These are phyloP conservation scores for Fabrea salina DNA, from an alignment of 169 alveolate genomes.

Conservation along the genomic window DNA sequence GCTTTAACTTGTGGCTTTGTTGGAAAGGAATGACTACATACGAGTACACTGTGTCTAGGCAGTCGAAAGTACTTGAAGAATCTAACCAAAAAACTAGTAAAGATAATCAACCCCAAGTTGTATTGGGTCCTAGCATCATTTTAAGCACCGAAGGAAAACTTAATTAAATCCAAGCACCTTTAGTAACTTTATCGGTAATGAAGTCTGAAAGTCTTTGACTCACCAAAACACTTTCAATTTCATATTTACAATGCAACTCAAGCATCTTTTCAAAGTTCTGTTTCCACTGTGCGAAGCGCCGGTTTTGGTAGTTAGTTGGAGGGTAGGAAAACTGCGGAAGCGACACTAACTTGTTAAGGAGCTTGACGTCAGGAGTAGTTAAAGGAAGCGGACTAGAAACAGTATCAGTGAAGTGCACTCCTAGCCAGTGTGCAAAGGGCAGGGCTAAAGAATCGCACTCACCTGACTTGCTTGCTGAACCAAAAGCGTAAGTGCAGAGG, in stretches of 20 bases:
- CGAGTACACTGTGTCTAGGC: no score
- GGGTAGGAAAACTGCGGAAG: neutral
- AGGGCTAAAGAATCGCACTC: constrained; percentile 27
- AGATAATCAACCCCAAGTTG: no score
- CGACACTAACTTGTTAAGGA: neutral
- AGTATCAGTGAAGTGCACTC: constrained; percentile 19
- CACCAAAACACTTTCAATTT: constrained; percentile 8
- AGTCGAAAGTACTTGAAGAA: no score
- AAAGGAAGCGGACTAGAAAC: neutral
- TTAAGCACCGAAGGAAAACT: no score
- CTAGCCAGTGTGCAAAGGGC: constrained; percentile 34
- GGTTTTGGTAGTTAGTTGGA: constrained; percentile 2
- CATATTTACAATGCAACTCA: neutral
- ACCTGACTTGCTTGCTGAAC: neutral
- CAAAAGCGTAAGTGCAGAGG: constrained; percentile 29
- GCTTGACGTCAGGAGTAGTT: neutral
- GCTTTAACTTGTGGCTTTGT: no score
- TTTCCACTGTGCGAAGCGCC: constrained; percentile 17
- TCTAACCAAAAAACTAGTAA: no score
- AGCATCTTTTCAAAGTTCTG: neutral
- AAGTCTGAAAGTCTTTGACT: neutral
- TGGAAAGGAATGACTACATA: no score
- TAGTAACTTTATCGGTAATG: neutral
- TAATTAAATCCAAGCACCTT: constrained; percentile 8
- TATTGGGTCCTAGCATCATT: no score